Percentiles rank a stretch among this genome's conserved stretches.
Evolutionary conservation across 768 basidiomycete species (phyloP).

Genomic region (Collybia nuda): DNA sequence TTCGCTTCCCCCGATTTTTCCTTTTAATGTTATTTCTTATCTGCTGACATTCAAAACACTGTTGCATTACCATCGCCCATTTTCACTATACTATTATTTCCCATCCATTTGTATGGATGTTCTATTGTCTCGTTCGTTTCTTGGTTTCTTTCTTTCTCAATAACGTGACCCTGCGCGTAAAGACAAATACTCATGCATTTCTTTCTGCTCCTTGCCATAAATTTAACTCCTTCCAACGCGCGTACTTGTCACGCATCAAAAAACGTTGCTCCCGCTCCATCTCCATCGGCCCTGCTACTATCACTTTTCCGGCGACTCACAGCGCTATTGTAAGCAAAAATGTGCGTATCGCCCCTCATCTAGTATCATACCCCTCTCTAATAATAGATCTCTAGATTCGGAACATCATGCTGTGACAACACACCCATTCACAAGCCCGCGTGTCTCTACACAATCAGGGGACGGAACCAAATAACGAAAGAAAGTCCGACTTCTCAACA

Average conservation of each 20-base stretch:
- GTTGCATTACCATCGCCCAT: neutral
- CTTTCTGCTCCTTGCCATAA: constrained; percentile 16
- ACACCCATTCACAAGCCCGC: neutral
- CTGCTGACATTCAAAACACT: constrained; percentile 8
- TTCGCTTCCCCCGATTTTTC: constrained; percentile 14
- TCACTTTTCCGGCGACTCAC: constrained; percentile 5
- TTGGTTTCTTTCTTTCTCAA: constrained; percentile 12
- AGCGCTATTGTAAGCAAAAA: constrained; percentile 72
- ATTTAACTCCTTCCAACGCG: constrained; percentile 7
- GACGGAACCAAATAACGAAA: no score
- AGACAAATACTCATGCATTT: constrained; percentile 20
- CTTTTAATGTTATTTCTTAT: constrained; percentile 15
- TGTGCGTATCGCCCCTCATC: constrained; percentile 41
- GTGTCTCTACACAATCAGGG: no score
- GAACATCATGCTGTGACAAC: constrained; percentile 46
- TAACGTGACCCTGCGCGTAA: constrained; percentile 19
- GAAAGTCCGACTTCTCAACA: no score
- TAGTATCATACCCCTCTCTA: constrained; percentile 3
- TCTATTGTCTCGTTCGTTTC: constrained; percentile 15
- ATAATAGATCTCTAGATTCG: constrained; percentile 38
- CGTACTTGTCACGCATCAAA: neutral
- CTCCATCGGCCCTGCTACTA: neutral
- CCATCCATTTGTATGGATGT: constrained; percentile 12
- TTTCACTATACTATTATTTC: constrained; percentile 6
- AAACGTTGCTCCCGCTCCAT: neutral